These are phyloP conservation scores for Phialemonium atrogriseum DNA, from an alignment of 2,329 filamentous ascomycete genomes.

Conservation along the genomic window DNA sequence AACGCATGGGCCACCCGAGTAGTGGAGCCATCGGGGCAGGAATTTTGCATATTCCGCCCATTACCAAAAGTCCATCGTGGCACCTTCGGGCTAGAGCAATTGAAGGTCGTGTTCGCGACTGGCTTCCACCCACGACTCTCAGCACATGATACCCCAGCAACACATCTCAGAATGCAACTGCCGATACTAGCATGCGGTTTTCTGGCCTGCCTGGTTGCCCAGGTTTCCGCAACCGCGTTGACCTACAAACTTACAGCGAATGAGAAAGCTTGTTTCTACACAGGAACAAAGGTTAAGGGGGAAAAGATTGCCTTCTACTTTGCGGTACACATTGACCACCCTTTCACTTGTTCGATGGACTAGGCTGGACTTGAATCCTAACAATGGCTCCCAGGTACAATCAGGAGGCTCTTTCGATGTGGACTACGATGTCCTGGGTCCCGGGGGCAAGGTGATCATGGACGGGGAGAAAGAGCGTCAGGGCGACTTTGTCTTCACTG, in stretches of 20 bases:
- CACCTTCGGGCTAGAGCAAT: no score
- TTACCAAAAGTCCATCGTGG: slow-evolving; percentile 6
- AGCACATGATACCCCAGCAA: slow-evolving; percentile 8
- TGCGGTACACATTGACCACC: slow-evolving; percentile 53
- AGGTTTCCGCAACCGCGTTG: slow-evolving; percentile 78
- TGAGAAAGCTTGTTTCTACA: slow-evolving; percentile 95
- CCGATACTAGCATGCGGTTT: slow-evolving; percentile 56
- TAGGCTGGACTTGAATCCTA: slow-evolving; percentile 3
- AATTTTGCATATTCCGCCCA: slow-evolving; percentile 13
- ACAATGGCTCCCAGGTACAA: slow-evolving; percentile 64
- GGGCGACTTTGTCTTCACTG: slow-evolving; percentile 96
- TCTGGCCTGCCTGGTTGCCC: slow-evolving; percentile 60
- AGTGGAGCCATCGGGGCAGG: slow-evolving; percentile 5
- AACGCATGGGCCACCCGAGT: slow-evolving; percentile 4
- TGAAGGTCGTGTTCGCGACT: slow-evolving; percentile 10
- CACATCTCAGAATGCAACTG: slow-evolving; percentile 52
- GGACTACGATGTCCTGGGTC: slow-evolving; percentile 82
- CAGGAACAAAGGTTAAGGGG: slow-evolving; percentile 65
- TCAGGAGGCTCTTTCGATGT: slow-evolving; percentile 96
- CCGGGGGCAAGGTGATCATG: slow-evolving; percentile 71
- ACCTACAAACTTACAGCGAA: slow-evolving; percentile 87
- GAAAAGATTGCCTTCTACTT: slow-evolving; percentile 98
- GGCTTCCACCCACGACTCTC: slow-evolving; percentile 22
- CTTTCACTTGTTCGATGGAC: background rate
- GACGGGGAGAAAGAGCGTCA: slow-evolving; percentile 87